phyloP scores from a whole-genome alignment of 2,329 filamentous ascomycete species.

The Fusarium annulatum region DNA sequence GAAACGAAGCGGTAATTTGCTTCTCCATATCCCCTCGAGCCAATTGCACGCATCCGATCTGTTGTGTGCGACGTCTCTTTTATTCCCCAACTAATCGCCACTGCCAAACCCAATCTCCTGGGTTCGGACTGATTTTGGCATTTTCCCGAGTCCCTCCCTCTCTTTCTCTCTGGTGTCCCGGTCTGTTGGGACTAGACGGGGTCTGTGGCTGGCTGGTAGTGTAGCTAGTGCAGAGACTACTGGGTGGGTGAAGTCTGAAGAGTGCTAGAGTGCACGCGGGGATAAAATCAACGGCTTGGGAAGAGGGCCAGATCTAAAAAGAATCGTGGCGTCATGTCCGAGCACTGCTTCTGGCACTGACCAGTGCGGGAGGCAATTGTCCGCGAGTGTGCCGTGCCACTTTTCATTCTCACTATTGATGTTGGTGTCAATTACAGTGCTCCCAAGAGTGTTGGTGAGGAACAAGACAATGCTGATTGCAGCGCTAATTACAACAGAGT shows the following conservation, averaged over 20 bases:
- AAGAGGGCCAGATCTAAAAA: neutral
- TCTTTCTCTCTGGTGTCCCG: neutral
- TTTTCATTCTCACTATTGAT: neutral
- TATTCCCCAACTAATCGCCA: neutral
- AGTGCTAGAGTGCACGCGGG: neutral
- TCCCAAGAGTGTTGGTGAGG: neutral
- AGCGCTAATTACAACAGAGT: constrained; percentile 6
- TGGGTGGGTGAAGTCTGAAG: too few species aligned
- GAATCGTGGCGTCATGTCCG: constrained; percentile 10
- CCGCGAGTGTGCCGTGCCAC: neutral
- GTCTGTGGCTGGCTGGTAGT: constrained; percentile 1
- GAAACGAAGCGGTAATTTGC: neutral
- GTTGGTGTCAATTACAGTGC: neutral
- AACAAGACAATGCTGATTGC: neutral
- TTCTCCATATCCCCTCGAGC: neutral
- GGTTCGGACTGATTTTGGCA: neutral
- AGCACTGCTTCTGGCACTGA: neutral
- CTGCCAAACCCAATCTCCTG: too few species aligned
- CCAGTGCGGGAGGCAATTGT: neutral
- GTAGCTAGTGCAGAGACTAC: neutral
- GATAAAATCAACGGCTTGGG: constrained; percentile 8
- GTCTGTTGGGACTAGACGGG: constrained; percentile 1
- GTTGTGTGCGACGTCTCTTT: neutral
- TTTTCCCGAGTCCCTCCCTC: neutral
- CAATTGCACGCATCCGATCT: neutral